Conservation (phyloP, 164 flowering plant species). For the Macadamia tetraphylla region DNA sequence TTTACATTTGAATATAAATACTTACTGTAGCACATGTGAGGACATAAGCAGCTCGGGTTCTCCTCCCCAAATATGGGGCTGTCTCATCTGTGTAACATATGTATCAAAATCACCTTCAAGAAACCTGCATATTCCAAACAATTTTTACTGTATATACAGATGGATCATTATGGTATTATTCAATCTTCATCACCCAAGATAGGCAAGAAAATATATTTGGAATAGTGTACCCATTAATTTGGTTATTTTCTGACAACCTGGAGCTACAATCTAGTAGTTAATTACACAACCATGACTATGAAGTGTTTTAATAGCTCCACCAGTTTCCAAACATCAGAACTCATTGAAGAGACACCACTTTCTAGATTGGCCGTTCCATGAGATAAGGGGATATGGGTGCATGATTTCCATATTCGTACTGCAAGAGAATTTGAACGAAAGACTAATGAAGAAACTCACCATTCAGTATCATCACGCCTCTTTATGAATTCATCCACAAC, state of each 20-base stretch:
- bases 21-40: constrained; percentile 71
- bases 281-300: too few relatives aligned
- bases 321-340: not conserved
- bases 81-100: constrained; percentile 54
- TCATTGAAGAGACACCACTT: not conserved
- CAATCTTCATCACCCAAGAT: not conserved
- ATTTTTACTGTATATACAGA: not conserved
- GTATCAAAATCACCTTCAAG: constrained; percentile 76
- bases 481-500: constrained; percentile 71
- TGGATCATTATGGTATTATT: not conserved
- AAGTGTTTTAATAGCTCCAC: not conserved
- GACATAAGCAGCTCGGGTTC: constrained; percentile 90
- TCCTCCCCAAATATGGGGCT: constrained; percentile 78
- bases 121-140: constrained; percentile 43
- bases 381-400: not conserved
- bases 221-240: too few relatives aligned
- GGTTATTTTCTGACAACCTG: too few relatives aligned
- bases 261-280: too few relatives aligned
- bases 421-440: not conserved
- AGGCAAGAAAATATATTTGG: too few relatives aligned
- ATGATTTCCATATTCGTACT: not conserved
- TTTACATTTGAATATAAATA: not conserved
- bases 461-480: constrained; percentile 68
- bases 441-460: constrained; percentile 27
- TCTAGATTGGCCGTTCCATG: not conserved